Evolutionary conservation across 371 early-diverging fungal species (phyloP), one percentile per base, ranked within the genome.

Genomic region (Mortierella sp.): DNA sequence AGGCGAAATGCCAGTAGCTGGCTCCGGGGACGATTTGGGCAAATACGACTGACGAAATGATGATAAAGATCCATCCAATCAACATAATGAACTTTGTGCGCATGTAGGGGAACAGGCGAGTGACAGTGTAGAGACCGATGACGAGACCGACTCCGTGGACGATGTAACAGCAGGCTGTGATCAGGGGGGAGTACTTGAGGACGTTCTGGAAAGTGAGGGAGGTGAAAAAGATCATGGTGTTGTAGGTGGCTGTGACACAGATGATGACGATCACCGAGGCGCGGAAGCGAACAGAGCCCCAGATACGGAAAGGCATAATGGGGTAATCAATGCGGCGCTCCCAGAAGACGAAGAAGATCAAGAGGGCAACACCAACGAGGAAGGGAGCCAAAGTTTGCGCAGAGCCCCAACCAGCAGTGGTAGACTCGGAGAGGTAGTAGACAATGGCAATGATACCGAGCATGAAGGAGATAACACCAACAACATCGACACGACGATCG

Each of bases 131-230:
- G 7, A 77, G 76, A 24, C 79, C 80, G 43, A 83, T 1, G 48
- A 76, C 68, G 2, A 83, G 68, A 21, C 83, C 83, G 48, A 74
- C 74, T 27, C 83, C 83, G 46, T 79, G 83, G 46, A 79, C 83
- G 24, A 83, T 79, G 48, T 83, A 83, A 27, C 75, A 76, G 75
- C 76, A 83, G 12, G 83, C 83, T 1, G 83, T 83, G 71, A 75
- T 79, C 18, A 83, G 7, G 21, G 90, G 82, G 1, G 65, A 60
- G 74, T 78, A 90, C 24, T 49, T 18, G 56, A 84, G 79, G 24
- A 88, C 84, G 14, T 88, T 82, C 72, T 88, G 88, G 76, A 89
- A 89, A n/a, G 84, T 87, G 63, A 90, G 79, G 27, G 89, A 89
- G 0, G 85, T 63, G 46, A 77, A 85, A 71, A 88, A 85, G 68